These are phyloP conservation scores for Candida insectalens DNA, from an alignment of 805 yeast genomes.

Conservation along the genomic window DNA sequence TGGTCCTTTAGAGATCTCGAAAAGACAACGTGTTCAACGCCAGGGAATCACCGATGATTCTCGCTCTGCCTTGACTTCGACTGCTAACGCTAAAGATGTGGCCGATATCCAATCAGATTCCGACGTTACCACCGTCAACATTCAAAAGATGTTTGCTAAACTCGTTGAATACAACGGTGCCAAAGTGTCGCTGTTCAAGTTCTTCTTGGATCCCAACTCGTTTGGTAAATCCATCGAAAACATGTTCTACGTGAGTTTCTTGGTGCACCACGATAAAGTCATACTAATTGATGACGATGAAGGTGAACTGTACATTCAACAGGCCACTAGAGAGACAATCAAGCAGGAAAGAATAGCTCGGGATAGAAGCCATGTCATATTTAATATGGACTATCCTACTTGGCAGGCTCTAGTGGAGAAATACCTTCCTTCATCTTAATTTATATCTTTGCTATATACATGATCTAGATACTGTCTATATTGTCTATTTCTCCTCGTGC, in stretches of 20 bases:
- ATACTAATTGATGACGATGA: constrained; percentile 38
- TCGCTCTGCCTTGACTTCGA: constrained; percentile 26
- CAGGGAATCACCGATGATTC: constrained; percentile 34
- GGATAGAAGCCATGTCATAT: constrained; percentile 52
- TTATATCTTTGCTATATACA: constrained; percentile 1
- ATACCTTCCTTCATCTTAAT: no score
- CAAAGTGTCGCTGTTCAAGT: constrained; percentile 49
- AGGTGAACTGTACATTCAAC: constrained; percentile 25
- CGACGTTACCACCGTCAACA: constrained; percentile 55
- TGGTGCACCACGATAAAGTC: constrained; percentile 64
- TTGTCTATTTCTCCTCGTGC: not conserved
- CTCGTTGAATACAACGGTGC: constrained; percentile 22
- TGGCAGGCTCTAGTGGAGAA: constrained; percentile 52
- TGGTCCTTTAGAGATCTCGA: constrained; percentile 62
- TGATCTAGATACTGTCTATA: not conserved
- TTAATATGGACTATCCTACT: constrained; percentile 55
- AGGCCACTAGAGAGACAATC: constrained; percentile 14
- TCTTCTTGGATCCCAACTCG: constrained; percentile 66
- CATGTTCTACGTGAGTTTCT: constrained; percentile 71
- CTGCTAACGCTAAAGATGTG: constrained; percentile 47
- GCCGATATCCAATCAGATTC: constrained; percentile 41
- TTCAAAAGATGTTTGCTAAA: constrained; percentile 37
- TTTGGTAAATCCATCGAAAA: constrained; percentile 78
- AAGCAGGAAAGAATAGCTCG: constrained; percentile 10
- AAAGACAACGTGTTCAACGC: constrained; percentile 28